phyloP scores from a whole-genome alignment of 116 monocot species.

The Phalaenopsis hybrid region DNA sequence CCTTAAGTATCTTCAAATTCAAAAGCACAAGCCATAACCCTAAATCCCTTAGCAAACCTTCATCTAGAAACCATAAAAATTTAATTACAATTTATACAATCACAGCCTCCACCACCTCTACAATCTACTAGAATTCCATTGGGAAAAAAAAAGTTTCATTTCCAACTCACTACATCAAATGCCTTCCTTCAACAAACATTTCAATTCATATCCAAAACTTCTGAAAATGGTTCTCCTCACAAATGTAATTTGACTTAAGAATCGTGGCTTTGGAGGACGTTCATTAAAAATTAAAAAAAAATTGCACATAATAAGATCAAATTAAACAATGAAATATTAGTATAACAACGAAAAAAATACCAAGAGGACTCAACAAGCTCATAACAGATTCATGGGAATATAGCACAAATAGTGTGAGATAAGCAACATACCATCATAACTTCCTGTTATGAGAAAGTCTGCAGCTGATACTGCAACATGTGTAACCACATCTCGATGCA shows the following conservation, averaged over 20 bases:
- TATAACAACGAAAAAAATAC: not conserved
- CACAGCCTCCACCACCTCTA: too few relatives aligned
- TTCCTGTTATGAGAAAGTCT: slow-evolving; percentile 92
- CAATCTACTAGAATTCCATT: not conserved
- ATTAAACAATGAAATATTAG: not conserved
- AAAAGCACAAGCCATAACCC: too few relatives aligned
- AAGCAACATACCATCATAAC: slow-evolving; percentile 53
- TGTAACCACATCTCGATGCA: slow-evolving; percentile 96
- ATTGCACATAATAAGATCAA: not conserved
- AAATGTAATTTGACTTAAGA: not conserved
- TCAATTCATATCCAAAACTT: not conserved
- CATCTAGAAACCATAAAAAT: too few relatives aligned
- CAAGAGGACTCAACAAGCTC: not conserved
- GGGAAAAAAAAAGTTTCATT: not conserved
- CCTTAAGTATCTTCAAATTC: too few relatives aligned
- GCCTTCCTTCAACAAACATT: not conserved
- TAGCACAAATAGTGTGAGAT: not conserved
- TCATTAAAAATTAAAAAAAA: not conserved
- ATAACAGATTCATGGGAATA: not conserved
- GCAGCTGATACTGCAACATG: slow-evolving; percentile 88
- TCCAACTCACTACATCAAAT: not conserved
- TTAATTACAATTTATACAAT: too few relatives aligned
- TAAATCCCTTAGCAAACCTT: too few relatives aligned
- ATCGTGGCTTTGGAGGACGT: not conserved
- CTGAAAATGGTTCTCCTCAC: not conserved